Evolutionary conservation across 352 stramenopile genomes (phyloP).

Genomic region (Phytophthora litchii): DNA sequence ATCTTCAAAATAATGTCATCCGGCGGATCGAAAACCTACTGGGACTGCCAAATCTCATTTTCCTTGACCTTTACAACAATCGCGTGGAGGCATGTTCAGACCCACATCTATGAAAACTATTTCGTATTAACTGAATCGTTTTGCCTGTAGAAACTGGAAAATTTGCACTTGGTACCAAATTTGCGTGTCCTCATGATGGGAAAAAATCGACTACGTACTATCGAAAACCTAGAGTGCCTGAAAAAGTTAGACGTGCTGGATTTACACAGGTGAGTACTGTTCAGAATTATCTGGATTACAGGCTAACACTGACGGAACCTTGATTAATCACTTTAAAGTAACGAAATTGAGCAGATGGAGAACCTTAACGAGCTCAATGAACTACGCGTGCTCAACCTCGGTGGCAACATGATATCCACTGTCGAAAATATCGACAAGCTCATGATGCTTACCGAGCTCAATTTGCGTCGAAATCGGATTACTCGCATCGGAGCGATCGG

Average conservation of each 20-base stretch:
- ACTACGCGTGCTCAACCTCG: slow-evolving; percentile 92
- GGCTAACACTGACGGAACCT: slow-evolving; percentile 2
- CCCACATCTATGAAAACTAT: too few relatives aligned
- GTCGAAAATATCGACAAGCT: slow-evolving; percentile 86
- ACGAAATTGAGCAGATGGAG: slow-evolving; percentile 89
- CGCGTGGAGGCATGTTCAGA: slow-evolving; percentile 74
- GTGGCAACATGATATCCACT: slow-evolving; percentile 79
- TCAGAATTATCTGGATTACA: neutral
- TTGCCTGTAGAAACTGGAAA: slow-evolving; percentile 63
- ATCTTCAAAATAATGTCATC: slow-evolving; percentile 93
- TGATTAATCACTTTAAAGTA: slow-evolving; percentile 44
- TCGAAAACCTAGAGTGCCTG: slow-evolving; percentile 86
- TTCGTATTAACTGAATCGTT: neutral
- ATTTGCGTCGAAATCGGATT: slow-evolving; percentile 88
- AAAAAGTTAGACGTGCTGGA: slow-evolving; percentile 93
- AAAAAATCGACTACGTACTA: slow-evolving; percentile 83
- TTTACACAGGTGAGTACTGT: slow-evolving; percentile 70
- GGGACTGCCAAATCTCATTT: slow-evolving; percentile 91
- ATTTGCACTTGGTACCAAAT: slow-evolving; percentile 81
- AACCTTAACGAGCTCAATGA: slow-evolving; percentile 86
- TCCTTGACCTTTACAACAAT: slow-evolving; percentile 94
- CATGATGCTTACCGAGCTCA: slow-evolving; percentile 88
- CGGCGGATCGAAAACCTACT: slow-evolving; percentile 83
- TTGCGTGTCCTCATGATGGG: slow-evolving; percentile 93
- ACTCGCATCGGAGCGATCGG: slow-evolving; percentile 58